These are phyloP conservation scores for Sphagnurus paluster DNA, from an alignment of 1,284 basidiomycete genomes.

Conservation along the genomic window DNA sequence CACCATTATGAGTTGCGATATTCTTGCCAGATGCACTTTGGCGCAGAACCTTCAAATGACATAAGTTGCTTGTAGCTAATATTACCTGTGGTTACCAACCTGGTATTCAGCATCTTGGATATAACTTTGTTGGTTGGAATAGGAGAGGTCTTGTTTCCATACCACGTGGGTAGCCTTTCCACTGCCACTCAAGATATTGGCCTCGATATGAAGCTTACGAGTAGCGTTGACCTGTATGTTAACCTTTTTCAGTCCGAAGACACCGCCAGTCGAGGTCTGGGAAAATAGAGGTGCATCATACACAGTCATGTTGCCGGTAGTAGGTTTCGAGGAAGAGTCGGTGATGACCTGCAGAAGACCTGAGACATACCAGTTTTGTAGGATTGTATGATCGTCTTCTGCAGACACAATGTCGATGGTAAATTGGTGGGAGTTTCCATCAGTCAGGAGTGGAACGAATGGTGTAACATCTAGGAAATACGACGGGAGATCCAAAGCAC, in stretches of 20 bases:
- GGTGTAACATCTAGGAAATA: slow-evolving; percentile 81
- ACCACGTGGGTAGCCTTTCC: slow-evolving; percentile 52
- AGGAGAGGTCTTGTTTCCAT: slow-evolving; percentile 54
- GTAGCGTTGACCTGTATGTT: slow-evolving; percentile 56
- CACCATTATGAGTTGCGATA: slow-evolving; percentile 60
- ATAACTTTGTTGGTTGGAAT: slow-evolving; percentile 56
- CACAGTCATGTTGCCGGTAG: slow-evolving; percentile 63
- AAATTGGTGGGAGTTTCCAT: slow-evolving; percentile 67
- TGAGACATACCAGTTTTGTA: slow-evolving; percentile 78
- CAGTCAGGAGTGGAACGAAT: slow-evolving; percentile 71
- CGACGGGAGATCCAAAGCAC: slow-evolving; percentile 76
- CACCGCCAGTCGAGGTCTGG: slow-evolving; percentile 46
- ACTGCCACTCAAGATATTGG: slow-evolving; percentile 58
- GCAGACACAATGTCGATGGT: slow-evolving; percentile 74
- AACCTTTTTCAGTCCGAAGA: slow-evolving; percentile 45
- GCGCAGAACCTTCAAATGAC: slow-evolving; percentile 48
- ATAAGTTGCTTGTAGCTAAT: background rate
- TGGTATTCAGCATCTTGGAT: slow-evolving; percentile 49
- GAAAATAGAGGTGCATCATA: slow-evolving; percentile 63
- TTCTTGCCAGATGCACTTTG: slow-evolving; percentile 60
- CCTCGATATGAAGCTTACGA: slow-evolving; percentile 54
- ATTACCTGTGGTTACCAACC: slow-evolving; percentile 31
- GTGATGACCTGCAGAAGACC: slow-evolving; percentile 69
- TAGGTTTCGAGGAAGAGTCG: slow-evolving; percentile 60
- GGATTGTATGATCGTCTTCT: slow-evolving; percentile 62